Evolutionary conservation across 2,329 filamentous ascomycete species (phyloP), one percentile per base, ranked within the genome.

Genomic region (Rutstroemia sydowiana): DNA sequence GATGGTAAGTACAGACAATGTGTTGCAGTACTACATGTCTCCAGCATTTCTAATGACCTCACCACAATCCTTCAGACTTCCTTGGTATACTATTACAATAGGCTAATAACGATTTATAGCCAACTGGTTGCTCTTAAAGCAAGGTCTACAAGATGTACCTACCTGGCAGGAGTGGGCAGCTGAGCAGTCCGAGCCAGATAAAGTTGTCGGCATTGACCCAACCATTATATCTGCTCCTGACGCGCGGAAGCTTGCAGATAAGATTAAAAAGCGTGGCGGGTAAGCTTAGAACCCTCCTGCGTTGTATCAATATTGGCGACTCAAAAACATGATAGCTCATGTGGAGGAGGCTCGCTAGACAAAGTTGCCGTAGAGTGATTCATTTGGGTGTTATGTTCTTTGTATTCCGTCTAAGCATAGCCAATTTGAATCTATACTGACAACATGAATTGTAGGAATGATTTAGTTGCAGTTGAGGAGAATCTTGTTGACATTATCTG

Each of bases 81-180:
- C 0, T 18, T 31, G 5, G 10, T 30, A 20, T 18, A 31, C 28
- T 37, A 45, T 30, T 13, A 16, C 11, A 26, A 11, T 11, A 46
- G 41, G 39, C 48, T 51, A 46, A 51, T 39, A 13, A 20, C 31
- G 18, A 21, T n/a, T 13, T 18, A 11, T 21, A 51, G 48, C 16
- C 23, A 97, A 97, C 69, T 98, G 93, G 93, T 74, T 80, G 45
- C 75, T 98, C 37, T 75, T 98, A 56, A 98, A 96, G 73, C 89
- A 95, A 64, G 93, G 93, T 5, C 76, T 95, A 44, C 88, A 93
- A 65, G 89, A 95, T 69, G 90, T 96, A 9, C 92, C 89, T 1
- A 97, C 92, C 0, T 98, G 93, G 88, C 89, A 96, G 67, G 93
- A 97, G 69, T 98, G 93, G 93, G 82, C 84, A 14, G 85, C 87